Conservation (phyloP, 129 eudicot genomes). For the Silybum marianum region DNA sequence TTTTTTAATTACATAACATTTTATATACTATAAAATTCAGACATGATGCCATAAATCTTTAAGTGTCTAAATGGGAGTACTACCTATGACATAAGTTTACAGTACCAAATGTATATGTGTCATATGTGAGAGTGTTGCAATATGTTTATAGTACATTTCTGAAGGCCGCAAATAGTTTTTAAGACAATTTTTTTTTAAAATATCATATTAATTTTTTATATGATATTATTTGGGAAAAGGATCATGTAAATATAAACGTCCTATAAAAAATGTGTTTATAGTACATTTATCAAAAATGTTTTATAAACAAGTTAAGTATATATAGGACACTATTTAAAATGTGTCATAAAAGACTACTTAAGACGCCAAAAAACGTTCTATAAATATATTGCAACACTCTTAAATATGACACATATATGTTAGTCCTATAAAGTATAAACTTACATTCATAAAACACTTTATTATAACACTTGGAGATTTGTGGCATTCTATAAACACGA, state of each 20-base stretch:
- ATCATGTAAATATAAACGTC: no score
- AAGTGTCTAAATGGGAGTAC: background rate
- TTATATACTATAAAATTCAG: no score
- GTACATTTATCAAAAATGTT: no score
- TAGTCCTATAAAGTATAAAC: background rate
- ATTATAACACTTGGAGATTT: background rate
- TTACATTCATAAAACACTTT: background rate
- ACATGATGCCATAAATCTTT: background rate
- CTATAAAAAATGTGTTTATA: background rate
- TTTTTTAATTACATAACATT: no score
- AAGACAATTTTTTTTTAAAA: no score
- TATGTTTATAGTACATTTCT: no score
- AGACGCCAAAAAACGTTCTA: no score
- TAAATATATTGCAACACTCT: no score
- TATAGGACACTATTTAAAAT: background rate
- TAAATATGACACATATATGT: no score
- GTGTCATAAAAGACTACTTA: background rate
- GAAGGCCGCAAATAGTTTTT: no score
- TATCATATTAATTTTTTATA: background rate
- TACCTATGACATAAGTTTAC: background rate
- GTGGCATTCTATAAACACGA: background rate
- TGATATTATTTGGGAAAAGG: no score
- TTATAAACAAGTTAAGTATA: background rate
- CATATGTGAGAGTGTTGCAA: background rate
- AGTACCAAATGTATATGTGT: background rate